These are phyloP conservation scores for Cladosporium austrohemisphaericum DNA, from an alignment of 2,329 filamentous ascomycete genomes.

Conservation along the genomic window DNA sequence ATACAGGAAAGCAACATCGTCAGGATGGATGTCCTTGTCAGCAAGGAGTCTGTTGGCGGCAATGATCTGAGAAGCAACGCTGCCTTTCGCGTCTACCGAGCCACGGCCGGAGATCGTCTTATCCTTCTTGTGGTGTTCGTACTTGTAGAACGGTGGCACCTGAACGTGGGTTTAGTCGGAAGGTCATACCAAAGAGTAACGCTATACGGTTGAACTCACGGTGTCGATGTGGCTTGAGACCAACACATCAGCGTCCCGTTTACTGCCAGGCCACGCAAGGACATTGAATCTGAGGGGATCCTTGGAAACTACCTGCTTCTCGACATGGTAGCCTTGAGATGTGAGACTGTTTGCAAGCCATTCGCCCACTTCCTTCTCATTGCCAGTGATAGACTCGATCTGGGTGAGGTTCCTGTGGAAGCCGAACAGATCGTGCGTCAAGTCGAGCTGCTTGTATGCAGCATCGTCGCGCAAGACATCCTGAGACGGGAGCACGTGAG, in stretches of 20 bases:
- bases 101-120: conserved; percentile 61
- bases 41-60: conserved; percentile 56
- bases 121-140: conserved; percentile 51
- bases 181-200: too few species aligned
- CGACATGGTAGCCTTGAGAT: conserved; percentile 57
- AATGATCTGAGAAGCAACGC: conserved; percentile 67
- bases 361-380: conserved; percentile 64
- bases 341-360: conserved; percentile 67
- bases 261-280: conserved; percentile 58
- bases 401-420: conserved; percentile 74
- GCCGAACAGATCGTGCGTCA: conserved; percentile 55
- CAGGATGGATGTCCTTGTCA: conserved; percentile 39
- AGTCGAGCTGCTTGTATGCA: conserved; percentile 18
- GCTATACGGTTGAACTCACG: conserved; percentile 39
- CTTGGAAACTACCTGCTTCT: conserved; percentile 52
- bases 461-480: conserved; percentile 1
- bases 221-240: conserved; percentile 80
- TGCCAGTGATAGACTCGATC: conserved; percentile 66
- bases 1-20: conserved; percentile 52
- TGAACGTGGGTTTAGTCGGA: neutral
- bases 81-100: conserved; percentile 59
- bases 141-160: conserved; percentile 65
- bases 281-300: conserved; percentile 64
- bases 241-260: conserved; percentile 57
- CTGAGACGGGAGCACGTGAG: neutral